Evolutionary conservation across 2,329 filamentous ascomycete species (phyloP).

Genomic region (Trichoderma brevicompactum): DNA sequence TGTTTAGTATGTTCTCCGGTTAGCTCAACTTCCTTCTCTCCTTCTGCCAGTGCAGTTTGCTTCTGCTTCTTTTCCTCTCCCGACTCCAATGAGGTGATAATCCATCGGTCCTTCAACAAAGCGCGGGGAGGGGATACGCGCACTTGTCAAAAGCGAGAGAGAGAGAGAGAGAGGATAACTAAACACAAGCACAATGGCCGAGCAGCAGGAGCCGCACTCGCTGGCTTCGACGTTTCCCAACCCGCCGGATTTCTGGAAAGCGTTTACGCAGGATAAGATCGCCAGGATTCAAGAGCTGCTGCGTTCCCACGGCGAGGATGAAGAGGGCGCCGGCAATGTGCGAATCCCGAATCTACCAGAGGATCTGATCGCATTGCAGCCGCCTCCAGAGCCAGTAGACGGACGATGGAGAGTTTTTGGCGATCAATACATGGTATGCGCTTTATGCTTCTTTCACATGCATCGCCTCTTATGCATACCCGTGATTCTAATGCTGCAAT

Average conservation of each 20-base stretch:
- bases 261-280: slow-evolving; percentile 80
- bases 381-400: slow-evolving; percentile 72
- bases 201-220: slow-evolving; percentile 52
- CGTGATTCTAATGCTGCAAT: neutral
- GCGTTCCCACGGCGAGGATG: slow-evolving; percentile 40
- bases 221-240: slow-evolving; percentile 75
- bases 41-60: neutral
- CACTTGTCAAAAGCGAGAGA: neutral
- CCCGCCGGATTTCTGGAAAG: slow-evolving; percentile 87
- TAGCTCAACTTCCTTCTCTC: neutral
- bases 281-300: slow-evolving; percentile 56
- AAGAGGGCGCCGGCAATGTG: slow-evolving; percentile 34
- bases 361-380: slow-evolving; percentile 77
- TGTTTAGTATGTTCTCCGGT: too few species aligned
- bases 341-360: slow-evolving; percentile 61
- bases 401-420: slow-evolving; percentile 79
- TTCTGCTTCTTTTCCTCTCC: neutral
- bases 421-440: slow-evolving; percentile 60
- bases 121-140: slow-evolving; percentile 26
- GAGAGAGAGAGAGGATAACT: neutral
- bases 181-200: slow-evolving; percentile 7
- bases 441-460: neutral
- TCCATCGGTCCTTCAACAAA: neutral
- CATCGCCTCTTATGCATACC: neutral
- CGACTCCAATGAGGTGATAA: slow-evolving; percentile 30